phyloP scores from a whole-genome alignment of 768 basidiomycete species.

The Xerocomellus intermedius region DNA sequence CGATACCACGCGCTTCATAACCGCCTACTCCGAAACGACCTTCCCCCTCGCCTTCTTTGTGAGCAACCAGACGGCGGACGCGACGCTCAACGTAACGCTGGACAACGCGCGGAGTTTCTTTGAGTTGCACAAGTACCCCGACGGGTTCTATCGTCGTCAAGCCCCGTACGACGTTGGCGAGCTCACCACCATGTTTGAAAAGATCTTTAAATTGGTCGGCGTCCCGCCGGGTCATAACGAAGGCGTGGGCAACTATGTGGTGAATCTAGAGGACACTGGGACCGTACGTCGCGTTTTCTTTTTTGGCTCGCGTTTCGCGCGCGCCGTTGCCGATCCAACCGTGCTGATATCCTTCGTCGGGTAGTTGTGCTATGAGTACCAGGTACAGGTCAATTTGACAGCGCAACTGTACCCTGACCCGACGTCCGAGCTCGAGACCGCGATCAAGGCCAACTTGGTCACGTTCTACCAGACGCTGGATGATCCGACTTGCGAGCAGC shows the following conservation, averaged over 20 bases:
- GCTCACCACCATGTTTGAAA: background rate
- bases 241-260: constrained; percentile 16
- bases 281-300: constrained; percentile 7
- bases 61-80: constrained; percentile 20
- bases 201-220: background rate
- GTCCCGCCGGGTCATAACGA: constrained; percentile 19
- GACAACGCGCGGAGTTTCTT: constrained; percentile 22
- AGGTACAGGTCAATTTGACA: constrained; percentile 20
- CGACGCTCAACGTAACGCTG: constrained; percentile 15
- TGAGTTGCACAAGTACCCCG: constrained; percentile 15
- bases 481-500: constrained; percentile 12
- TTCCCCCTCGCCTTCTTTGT: constrained; percentile 28
- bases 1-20: constrained; percentile 18
- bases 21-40: constrained; percentile 22
- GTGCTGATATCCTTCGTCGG: background rate
- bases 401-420: constrained; percentile 23
- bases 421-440: constrained; percentile 14
- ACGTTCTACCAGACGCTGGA: constrained; percentile 13
- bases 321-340: background rate
- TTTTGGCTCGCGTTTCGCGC: background rate
- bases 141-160: constrained; percentile 20
- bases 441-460: constrained; percentile 23
- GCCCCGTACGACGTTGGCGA: constrained; percentile 6
- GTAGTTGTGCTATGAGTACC: constrained; percentile 21
- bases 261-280: constrained; percentile 7